phyloP scores from a whole-genome alignment of 495 filamentous ascomycete species.

The Aspergillus haitiensis region DNA sequence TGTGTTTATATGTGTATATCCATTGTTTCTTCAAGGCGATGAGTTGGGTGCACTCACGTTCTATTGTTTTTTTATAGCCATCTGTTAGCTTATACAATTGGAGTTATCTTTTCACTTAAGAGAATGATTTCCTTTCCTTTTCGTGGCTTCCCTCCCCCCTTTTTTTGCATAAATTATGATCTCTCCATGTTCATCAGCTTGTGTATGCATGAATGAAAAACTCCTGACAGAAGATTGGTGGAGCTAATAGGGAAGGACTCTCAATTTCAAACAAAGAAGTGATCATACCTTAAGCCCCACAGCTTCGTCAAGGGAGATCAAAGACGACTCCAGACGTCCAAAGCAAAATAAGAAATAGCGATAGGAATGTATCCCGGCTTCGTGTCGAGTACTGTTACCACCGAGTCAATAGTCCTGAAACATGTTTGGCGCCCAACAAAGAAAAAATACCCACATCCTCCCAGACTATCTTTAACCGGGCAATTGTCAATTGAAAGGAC shows the following conservation, averaged over 20 bases:
- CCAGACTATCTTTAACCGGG: no score
- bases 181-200: no score
- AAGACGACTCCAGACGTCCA: background rate
- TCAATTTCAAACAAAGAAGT: background rate
- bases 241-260: background rate
- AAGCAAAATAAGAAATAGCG: background rate
- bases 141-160: no score
- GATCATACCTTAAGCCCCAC: background rate
- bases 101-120: slow-evolving; percentile 27
- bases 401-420: background rate
- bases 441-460: background rate
- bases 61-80: slow-evolving; percentile 42
- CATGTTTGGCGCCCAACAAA: background rate
- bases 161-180: no score
- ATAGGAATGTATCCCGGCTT: background rate
- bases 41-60: slow-evolving; percentile 46
- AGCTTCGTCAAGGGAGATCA: background rate
- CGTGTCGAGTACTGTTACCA: background rate
- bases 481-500: no score
- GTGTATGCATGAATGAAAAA: background rate
- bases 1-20: slow-evolving; percentile 51
- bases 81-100: slow-evolving; percentile 38
- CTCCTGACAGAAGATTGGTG: background rate
- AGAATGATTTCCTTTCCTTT: no score
- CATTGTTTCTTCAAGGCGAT: slow-evolving; percentile 46